A percentile compares a stretch with the other conserved stretches of the same genome.
Evolutionary conservation across 768 basidiomycete genomes (phyloP).

Genomic region (Strobilomyces confusus): DNA sequence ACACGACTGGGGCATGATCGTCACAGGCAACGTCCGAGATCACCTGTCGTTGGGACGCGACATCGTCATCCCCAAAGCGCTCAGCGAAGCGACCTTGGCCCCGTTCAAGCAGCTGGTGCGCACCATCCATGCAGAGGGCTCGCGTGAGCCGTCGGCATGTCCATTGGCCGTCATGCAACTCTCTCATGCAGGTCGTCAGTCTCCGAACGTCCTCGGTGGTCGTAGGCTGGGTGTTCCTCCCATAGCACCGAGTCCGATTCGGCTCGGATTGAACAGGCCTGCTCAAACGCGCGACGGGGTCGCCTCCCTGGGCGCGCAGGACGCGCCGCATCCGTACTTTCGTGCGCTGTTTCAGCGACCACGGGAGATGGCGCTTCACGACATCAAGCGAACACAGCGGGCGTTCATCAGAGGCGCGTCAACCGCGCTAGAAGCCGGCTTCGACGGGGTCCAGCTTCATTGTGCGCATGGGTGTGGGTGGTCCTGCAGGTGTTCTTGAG

Average conservation of each 20-base stretch:
- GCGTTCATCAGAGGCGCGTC: constrained; percentile 66
- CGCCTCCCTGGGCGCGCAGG: constrained; percentile 2
- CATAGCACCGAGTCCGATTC: constrained; percentile 66
- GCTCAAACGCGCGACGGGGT: constrained; percentile 5
- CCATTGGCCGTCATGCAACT: constrained; percentile 74
- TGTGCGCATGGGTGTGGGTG: constrained; percentile 80
- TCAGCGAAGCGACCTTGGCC: constrained; percentile 40
- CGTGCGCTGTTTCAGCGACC: constrained; percentile 61
- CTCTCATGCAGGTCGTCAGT: constrained; percentile 81
- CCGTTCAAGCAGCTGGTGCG: constrained; percentile 51
- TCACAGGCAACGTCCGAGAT: constrained; percentile 76
- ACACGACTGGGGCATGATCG: constrained; percentile 81
- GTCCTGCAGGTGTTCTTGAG: neutral
- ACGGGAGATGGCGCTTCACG: constrained; percentile 48
- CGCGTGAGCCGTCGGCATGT: constrained; percentile 6
- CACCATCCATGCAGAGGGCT: constrained; percentile 42
- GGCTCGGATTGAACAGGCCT: constrained; percentile 36
- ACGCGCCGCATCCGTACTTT: constrained; percentile 26
- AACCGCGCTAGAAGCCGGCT: constrained; percentile 63
- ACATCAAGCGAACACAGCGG: constrained; percentile 58
- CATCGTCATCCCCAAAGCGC: constrained; percentile 48
- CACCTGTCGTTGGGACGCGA: constrained; percentile 76
- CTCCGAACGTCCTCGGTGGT: constrained; percentile 66
- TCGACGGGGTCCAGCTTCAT: constrained; percentile 86
- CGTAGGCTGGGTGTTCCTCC: constrained; percentile 58